phyloP scores from a whole-genome alignment of 352 stramenopile species.

The Phytophthora boehmeriae region DNA sequence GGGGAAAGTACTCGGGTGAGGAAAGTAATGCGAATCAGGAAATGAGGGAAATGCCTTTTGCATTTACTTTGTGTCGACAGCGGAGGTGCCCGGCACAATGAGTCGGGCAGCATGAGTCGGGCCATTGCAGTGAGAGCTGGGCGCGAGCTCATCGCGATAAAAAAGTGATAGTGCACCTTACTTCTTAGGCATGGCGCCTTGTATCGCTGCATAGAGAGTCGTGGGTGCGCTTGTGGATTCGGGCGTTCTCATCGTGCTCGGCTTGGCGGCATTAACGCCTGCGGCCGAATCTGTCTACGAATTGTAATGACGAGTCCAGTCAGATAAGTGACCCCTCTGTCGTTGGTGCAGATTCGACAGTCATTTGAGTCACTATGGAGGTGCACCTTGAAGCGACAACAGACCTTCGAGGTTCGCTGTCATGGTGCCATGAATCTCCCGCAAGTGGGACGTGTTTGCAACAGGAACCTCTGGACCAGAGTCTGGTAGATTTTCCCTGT shows the following conservation, averaged over 20 bases:
- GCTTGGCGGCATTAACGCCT: constrained; percentile 1
- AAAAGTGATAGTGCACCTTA: constrained; percentile 21
- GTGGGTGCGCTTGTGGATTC: constrained; percentile 9
- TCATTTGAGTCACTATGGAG: background rate
- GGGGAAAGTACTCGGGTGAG: constrained; percentile 1
- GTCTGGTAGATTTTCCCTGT: too few species aligned
- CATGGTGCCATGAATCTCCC: constrained; percentile 21
- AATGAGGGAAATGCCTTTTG: constrained; percentile 11
- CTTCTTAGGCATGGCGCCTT: constrained; percentile 9
- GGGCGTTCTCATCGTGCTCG: background rate
- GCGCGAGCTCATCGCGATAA: constrained; percentile 17
- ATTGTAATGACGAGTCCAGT: constrained; percentile 5
- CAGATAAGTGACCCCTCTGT: constrained; percentile 10
- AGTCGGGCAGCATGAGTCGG: constrained; percentile 42
- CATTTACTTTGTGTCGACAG: constrained; percentile 1
- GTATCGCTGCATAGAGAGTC: constrained; percentile 21
- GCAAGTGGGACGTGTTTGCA: constrained; percentile 18
- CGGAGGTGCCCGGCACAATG: constrained; percentile 37
- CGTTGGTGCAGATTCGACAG: constrained; percentile 16
- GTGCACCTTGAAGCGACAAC: constrained; percentile 2
- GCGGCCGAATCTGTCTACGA: constrained; percentile 15
- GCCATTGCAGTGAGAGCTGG: constrained; percentile 7
- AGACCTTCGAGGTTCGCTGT: constrained; percentile 15
- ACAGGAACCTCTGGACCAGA: too few species aligned
- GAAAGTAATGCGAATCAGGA: constrained; percentile 13